Evolutionary conservation across 495 filamentous ascomycete species (phyloP).

Genomic region (Parachaetomium inaequale): DNA sequence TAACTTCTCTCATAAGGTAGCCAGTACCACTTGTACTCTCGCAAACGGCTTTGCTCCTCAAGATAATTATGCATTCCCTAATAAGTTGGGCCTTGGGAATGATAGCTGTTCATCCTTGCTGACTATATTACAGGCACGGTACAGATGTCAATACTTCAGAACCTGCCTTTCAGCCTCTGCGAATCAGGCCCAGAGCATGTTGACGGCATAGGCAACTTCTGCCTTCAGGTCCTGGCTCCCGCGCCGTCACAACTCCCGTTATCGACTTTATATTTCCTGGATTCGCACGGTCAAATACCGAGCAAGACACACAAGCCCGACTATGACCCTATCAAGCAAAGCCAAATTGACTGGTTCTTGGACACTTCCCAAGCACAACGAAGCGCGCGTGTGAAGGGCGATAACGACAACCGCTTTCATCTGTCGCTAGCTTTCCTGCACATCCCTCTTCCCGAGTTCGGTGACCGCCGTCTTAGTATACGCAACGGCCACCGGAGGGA

Average conservation of each 20-base stretch:
- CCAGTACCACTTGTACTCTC: too few species aligned
- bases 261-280: not conserved
- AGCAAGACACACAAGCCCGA: not conserved
- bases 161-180: not conserved
- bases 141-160: conserved; percentile 1
- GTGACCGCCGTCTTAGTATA: not conserved
- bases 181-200: conserved; percentile 1
- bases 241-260: conserved; percentile 1
- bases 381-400: not conserved
- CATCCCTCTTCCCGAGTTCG: conserved; percentile 2
- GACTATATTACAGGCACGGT: not conserved
- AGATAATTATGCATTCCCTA: not conserved
- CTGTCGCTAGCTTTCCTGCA: not conserved
- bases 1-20: not conserved
- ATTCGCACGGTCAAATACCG: conserved; percentile 2
- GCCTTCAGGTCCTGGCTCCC: conserved; percentile 1
- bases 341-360: not conserved
- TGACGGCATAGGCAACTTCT: conserved; percentile 3
- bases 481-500: not conserved
- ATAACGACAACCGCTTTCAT: not conserved
- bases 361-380: not conserved
- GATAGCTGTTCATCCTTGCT: not conserved
- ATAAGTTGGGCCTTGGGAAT: not conserved
- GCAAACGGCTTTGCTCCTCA: not conserved
- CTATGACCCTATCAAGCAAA: conserved; percentile 2